phyloP scores from a whole-genome alignment of 108 stramenopile species.

The Nitzschia inconspicua region DNA sequence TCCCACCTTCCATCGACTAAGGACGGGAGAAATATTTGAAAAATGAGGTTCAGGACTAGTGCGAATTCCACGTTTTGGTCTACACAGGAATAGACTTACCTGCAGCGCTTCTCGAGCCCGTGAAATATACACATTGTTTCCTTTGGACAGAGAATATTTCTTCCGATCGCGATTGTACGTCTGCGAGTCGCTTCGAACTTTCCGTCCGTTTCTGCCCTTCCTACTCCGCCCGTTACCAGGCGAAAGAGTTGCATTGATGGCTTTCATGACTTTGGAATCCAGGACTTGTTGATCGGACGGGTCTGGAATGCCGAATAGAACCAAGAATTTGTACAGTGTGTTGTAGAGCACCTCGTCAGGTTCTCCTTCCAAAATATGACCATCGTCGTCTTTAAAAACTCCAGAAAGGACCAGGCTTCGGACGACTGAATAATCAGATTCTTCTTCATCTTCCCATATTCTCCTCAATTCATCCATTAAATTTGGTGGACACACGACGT shows the following conservation, averaged over 20 bases:
- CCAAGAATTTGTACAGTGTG: slow-evolving; percentile 92
- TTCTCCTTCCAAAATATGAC: slow-evolving; percentile 62
- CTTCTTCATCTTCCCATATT: slow-evolving; percentile 76
- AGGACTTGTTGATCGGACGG: slow-evolving; percentile 7
- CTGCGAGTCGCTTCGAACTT: slow-evolving; percentile 35
- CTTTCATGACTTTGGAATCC: slow-evolving; percentile 66
- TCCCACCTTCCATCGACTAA: slow-evolving; percentile 71
- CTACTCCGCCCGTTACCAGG: slow-evolving; percentile 5
- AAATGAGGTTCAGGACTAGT: not conserved
- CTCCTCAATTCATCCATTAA: slow-evolving; percentile 57
- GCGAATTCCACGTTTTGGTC: not conserved
- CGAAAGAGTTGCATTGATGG: slow-evolving; percentile 41
- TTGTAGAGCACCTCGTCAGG: slow-evolving; percentile 84
- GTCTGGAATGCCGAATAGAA: slow-evolving; percentile 88
- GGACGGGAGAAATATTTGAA: not conserved
- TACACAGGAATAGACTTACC: slow-evolving; percentile 7
- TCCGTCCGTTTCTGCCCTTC: slow-evolving; percentile 11
- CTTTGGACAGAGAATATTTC: slow-evolving; percentile 54
- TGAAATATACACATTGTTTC: slow-evolving; percentile 60
- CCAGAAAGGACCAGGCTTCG: slow-evolving; percentile 65
- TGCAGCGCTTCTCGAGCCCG: slow-evolving; percentile 53
- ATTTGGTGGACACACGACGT: slow-evolving; percentile 72
- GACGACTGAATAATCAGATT: slow-evolving; percentile 51
- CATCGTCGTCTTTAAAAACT: slow-evolving; percentile 73
- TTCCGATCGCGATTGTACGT: slow-evolving; percentile 52